Evolutionary conservation across 2,329 filamentous ascomycete species (phyloP).

Genomic region (Penicillium sp.): DNA sequence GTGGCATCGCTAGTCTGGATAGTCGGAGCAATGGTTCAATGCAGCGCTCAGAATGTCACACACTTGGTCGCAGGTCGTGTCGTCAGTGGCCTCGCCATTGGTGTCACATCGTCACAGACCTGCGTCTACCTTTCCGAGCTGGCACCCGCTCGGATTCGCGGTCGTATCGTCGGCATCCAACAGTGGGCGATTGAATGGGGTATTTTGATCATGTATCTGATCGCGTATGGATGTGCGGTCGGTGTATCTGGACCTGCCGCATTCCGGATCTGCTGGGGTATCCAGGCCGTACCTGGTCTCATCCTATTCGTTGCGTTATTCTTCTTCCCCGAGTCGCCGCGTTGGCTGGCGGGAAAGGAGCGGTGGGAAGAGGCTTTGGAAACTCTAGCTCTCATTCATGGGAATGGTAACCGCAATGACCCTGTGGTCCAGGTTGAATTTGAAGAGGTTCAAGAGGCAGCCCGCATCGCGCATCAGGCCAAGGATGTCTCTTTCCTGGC

Average conservation of each 20-base stretch:
- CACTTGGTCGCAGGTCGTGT: constrained; percentile 29
- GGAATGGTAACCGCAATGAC: constrained; percentile 55
- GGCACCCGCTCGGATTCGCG: constrained; percentile 44
- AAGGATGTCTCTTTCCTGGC: constrained; percentile 39
- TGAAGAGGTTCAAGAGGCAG: constrained; percentile 39
- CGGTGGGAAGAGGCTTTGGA: constrained; percentile 56
- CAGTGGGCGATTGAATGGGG: constrained; percentile 49
- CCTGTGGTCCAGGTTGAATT: constrained; percentile 59
- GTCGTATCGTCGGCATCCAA: constrained; percentile 47
- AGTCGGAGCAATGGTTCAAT: constrained; percentile 30
- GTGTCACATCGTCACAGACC: constrained; percentile 47
- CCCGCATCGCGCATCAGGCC: constrained; percentile 32
- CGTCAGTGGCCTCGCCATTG: constrained; percentile 36
- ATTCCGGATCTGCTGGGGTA: constrained; percentile 64
- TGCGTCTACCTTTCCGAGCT: constrained; percentile 49
- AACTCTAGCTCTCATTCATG: constrained; percentile 60
- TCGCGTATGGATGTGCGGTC: constrained; percentile 42
- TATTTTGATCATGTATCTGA: constrained; percentile 48
- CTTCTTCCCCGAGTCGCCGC: constrained; percentile 62
- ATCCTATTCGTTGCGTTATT: constrained; percentile 57
- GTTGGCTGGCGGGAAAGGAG: constrained; percentile 63
- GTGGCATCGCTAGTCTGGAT: constrained; percentile 29
- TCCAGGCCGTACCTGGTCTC: constrained; percentile 62
- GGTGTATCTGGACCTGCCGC: constrained; percentile 43
- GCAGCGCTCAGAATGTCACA: constrained; percentile 29